Conservation (phyloP, 768 basidiomycete genomes). For the Termitomyces sp. region DNA sequence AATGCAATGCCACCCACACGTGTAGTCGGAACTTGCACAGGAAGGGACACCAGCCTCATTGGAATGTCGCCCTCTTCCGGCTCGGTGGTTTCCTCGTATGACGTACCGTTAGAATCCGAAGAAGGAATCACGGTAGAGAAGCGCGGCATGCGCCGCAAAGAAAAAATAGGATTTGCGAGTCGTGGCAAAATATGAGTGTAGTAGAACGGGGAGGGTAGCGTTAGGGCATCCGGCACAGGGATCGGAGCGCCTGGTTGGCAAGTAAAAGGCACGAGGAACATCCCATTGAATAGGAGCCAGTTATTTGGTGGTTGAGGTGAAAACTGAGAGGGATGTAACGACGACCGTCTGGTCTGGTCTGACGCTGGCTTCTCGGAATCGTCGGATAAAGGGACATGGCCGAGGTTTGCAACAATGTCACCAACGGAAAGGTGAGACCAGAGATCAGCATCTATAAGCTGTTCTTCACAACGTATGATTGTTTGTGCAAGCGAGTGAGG, state of each 20-base stretch:
- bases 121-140: constrained; percentile 34
- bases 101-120: background rate
- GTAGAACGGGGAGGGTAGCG: constrained; percentile 73
- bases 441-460: constrained; percentile 62
- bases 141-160: constrained; percentile 31
- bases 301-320: constrained; percentile 22
- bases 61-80: constrained; percentile 18
- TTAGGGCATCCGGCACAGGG: constrained; percentile 53
- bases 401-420: constrained; percentile 78
- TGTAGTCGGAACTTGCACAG: constrained; percentile 52
- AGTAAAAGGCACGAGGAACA: constrained; percentile 54
- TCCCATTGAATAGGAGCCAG: constrained; percentile 78
- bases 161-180: constrained; percentile 32
- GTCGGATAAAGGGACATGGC: constrained; percentile 56
- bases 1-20: constrained; percentile 55
- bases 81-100: background rate
- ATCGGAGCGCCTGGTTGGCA: constrained; percentile 47
- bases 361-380: constrained; percentile 22
- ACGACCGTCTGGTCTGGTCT: background rate
- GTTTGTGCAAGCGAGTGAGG: constrained; percentile 41
- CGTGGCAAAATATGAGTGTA: constrained; percentile 60
- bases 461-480: constrained; percentile 60
- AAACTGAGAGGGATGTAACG: constrained; percentile 1
- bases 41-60: constrained; percentile 42
- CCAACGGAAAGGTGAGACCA: constrained; percentile 77